Evolutionary conservation across 2,329 filamentous ascomycete species (phyloP), one percentile per base, ranked within the genome.

Genomic region (Alternaria gaisen): DNA sequence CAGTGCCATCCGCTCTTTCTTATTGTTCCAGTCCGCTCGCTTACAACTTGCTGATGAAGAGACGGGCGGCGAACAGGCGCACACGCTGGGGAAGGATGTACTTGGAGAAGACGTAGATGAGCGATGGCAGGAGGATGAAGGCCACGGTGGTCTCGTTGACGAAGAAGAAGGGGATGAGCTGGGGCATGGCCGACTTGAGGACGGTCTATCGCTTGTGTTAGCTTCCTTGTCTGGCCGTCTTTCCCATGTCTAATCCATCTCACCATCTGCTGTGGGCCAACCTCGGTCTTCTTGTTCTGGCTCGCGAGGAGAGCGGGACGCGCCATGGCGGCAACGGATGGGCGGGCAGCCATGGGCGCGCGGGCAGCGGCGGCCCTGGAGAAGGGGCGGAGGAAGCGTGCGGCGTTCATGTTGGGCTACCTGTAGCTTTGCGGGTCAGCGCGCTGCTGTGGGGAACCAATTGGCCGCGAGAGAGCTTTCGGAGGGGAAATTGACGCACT

Each of bases 31-130:
- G 8, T 41, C 2, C 28, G 16, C 36, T 50, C 64, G 61, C 63
- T 72, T 78, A 81, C 72, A 81, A 74, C 77, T 81, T 81, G 78
- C 77, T 80, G 73, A 81, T 81, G 73, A 81, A 81, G 54, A 81
- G 73, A 56, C 79, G 74, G 61, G 79, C 78, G 56, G 72, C 73
- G 73, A 79, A 78, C 48, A 78, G 70, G 67, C 79, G 79, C 62
- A 81, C 70, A 60, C 73, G 75, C 73, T 80, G 76, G 62, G 79
- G 79, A 40, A 81, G 76, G 60, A 80, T 74, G 75, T 81, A 81
- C 69, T 81, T 81, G 65, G 78, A 80, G 69, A 80, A 72, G 69
- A 81, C 56, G 73, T 80, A 81, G 77, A 81, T 80, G 67, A 81
- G 76, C 55, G 77, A 73, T 44, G 79, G 79, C 43, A 81, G 70